A percentile compares a stretch with the other conserved stretches of the same genome.
Conservation (phyloP, 305 asterid species). For the Fraxinus angustifolia region DNA sequence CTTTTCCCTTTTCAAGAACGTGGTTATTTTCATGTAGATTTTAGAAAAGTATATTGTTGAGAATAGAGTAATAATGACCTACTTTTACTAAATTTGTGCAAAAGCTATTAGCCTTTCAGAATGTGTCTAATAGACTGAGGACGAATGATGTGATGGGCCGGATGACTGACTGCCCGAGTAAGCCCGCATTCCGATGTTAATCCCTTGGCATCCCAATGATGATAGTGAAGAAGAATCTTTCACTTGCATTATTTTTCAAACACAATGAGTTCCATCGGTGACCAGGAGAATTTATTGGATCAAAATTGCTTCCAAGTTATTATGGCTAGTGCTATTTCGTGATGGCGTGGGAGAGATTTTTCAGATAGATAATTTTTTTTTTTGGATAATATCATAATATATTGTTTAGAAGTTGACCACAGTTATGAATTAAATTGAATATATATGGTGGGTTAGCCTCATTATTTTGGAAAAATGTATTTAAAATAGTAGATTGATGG, state of each 20-base stretch:
- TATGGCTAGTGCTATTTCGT: too few species aligned
- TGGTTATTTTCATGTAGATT: background rate
- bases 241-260: background rate
- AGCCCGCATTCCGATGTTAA: background rate
- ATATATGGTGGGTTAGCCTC: too few species aligned
- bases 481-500: too few species aligned
- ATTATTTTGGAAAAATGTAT: too few species aligned
- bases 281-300: background rate
- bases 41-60: background rate
- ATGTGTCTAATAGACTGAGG: background rate
- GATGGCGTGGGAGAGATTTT: too few species aligned
- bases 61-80: background rate
- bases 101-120: background rate
- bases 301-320: too few species aligned
- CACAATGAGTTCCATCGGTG: background rate
- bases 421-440: too few species aligned
- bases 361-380: too few species aligned
- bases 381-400: too few species aligned
- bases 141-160: background rate
- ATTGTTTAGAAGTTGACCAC: too few species aligned
- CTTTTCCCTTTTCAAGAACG: background rate
- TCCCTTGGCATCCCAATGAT: background rate
- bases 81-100: background rate
- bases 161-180: background rate
- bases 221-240: background rate